Evolutionary conservation across 805 yeast genomes (phyloP).

Genomic region (Saturnispora bothae): DNA sequence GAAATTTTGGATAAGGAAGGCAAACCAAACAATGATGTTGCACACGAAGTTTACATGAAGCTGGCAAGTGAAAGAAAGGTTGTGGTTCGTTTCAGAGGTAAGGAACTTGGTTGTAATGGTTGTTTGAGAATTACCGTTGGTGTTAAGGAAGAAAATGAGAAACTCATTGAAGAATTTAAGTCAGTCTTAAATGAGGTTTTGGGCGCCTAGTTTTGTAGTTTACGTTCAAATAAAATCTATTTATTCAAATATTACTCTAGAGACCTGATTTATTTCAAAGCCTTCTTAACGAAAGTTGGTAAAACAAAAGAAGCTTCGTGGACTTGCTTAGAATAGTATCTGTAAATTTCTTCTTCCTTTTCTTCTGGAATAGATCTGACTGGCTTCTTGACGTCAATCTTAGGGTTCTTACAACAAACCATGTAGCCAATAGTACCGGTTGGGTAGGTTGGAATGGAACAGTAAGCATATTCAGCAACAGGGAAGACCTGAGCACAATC

Average conservation of each 20-base stretch:
- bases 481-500: conserved; percentile 85
- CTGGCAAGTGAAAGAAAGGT: conserved; percentile 67
- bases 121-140: conserved; percentile 84
- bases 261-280: conserved; percentile 17
- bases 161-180: conserved; percentile 32
- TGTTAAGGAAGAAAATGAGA: conserved; percentile 60
- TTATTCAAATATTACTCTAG: too few species aligned
- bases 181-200: conserved; percentile 15
- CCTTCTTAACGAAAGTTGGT: conserved; percentile 77
- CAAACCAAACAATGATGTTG: conserved; percentile 55
- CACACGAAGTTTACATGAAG: conserved; percentile 51
- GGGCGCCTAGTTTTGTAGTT: too few species aligned
- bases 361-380: conserved; percentile 51
- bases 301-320: conserved; percentile 85
- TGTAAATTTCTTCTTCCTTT: conserved; percentile 54
- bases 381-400: conserved; percentile 58
- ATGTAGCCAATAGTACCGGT: conserved; percentile 97
- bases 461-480: conserved; percentile 80
- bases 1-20: conserved; percentile 57
- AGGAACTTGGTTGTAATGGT: conserved; percentile 81
- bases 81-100: conserved; percentile 87
- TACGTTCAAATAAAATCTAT: too few species aligned
- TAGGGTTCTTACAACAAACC: conserved; percentile 77
- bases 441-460: conserved; percentile 93
- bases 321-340: conserved; percentile 74